Conservation (phyloP, 768 basidiomycete genomes). For the Termitomyces sp. region DNA sequence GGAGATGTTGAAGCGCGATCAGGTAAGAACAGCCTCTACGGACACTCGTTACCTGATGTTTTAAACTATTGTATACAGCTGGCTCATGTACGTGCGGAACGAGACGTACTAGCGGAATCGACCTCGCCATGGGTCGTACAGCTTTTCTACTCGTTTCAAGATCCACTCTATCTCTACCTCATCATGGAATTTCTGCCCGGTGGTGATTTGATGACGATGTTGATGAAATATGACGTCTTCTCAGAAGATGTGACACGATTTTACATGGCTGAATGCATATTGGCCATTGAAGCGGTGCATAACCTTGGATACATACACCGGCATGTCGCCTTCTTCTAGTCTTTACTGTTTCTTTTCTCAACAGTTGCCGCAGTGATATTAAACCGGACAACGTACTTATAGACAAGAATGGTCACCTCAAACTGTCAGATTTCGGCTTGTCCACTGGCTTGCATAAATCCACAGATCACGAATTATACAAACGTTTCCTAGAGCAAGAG, state of each 20-base stretch:
- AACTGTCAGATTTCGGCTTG: slow-evolving; percentile 96
- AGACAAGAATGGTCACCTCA: slow-evolving; percentile 94
- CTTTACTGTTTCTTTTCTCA: background rate
- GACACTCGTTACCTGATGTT: background rate
- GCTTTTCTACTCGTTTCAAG: slow-evolving; percentile 97
- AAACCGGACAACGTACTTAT: slow-evolving; percentile 99
- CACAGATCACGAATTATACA: slow-evolving; percentile 92
- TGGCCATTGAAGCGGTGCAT: slow-evolving; percentile 97
- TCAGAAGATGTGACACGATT: slow-evolving; percentile 98
- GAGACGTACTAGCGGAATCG: slow-evolving; percentile 93
- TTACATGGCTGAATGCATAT: slow-evolving; percentile 98
- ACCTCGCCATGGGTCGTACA: slow-evolving; percentile 98
- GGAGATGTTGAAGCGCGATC: slow-evolving; percentile 99
- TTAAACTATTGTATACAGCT: slow-evolving; percentile 45
- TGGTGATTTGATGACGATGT: slow-evolving; percentile 99
- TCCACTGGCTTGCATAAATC: slow-evolving; percentile 97
- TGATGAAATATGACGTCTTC: slow-evolving; percentile 99
- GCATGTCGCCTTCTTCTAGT: slow-evolving; percentile 35
- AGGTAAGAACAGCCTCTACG: slow-evolving; percentile 45
- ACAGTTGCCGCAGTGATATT: slow-evolving; percentile 66
- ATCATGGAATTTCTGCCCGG: slow-evolving; percentile 88
- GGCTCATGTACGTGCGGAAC: slow-evolving; percentile 95
- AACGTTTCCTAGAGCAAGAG: slow-evolving; percentile 78
- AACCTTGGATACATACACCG: slow-evolving; percentile 98
- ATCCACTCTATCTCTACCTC: slow-evolving; percentile 90